Evolutionary conservation across 2,329 filamentous ascomycete species (phyloP), one percentile per base, ranked within the genome.

Genomic region (Ascochyta pisi): DNA sequence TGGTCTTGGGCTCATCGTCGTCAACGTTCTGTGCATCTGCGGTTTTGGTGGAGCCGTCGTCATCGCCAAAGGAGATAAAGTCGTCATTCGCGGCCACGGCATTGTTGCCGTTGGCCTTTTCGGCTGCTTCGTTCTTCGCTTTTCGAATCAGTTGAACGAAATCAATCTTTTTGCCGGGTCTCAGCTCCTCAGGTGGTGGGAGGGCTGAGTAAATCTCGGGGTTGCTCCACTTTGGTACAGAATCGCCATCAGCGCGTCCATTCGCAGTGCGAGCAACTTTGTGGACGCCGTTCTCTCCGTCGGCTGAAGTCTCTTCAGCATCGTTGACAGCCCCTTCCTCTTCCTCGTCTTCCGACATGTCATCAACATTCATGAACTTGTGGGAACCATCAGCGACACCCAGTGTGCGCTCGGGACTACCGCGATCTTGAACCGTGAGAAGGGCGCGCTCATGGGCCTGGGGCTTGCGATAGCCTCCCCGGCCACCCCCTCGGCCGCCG

Each of bases 131-230:
- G 34, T 88, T 85, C 43, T 93, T 90, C 2, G 93, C 91, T 71
- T 96, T 97, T 65, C 93, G 88, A 65, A 98, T 97, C 58, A 96
- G 77, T 68, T 96, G 91, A 33, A 98, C 91, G 35, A 97, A 89
- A 63, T 97, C 92, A 64, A 87, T 88, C 75, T 89, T 92, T 77
- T 95, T 96, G 19, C 84, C 83, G 35, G 85, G 82, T 5, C 80
- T 82, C 5, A 64, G 58, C 50, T 92, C 89, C 62, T 93, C 89
- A 0, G 88, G 85, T 6, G 92, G 92, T 8, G 94, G 94, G 9
- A 96, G 81, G 2, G 86, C 90, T 6, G 91, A 96, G 76, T 98
- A 97, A 0, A 93, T 92, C 73, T 98, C 94, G 3, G 94, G 93
- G 66, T 98, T 98, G 4, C 92, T 96, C 94, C 94, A 98, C 74